Conservation (phyloP, 345 rosid species). For the Fremontodendron californicum region DNA sequence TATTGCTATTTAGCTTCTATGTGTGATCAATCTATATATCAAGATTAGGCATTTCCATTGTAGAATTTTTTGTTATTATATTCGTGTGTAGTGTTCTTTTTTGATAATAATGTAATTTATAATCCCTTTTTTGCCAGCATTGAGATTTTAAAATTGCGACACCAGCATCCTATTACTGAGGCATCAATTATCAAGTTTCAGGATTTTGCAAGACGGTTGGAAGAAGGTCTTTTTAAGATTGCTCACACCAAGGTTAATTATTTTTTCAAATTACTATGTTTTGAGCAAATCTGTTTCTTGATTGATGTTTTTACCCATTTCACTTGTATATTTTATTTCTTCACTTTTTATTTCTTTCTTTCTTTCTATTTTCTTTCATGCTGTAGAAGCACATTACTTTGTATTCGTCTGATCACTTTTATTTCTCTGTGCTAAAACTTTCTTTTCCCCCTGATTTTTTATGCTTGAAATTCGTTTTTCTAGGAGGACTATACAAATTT, state of each 20-base stretch:
- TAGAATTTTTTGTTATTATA: not conserved
- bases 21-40: not conserved
- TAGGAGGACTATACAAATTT: slow-evolving; percentile 83
- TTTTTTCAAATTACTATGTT: not conserved
- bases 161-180: slow-evolving; percentile 37
- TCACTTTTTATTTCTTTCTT: not conserved
- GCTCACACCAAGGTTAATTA: slow-evolving; percentile 62
- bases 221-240: slow-evolving; percentile 69
- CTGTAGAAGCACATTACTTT: not conserved
- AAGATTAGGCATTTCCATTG: not conserved
- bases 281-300: not conserved
- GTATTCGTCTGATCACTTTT: not conserved
- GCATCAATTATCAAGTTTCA: slow-evolving; percentile 38
- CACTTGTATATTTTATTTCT: not conserved
- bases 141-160: slow-evolving; percentile 46
- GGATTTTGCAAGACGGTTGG: slow-evolving; percentile 77
- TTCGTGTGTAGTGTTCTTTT: not conserved
- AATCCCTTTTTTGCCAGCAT: slow-evolving; percentile 37
- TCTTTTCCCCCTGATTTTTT: slow-evolving; percentile 1
- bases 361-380: not conserved
- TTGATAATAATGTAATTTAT: slow-evolving; percentile 8
- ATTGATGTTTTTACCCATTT: not conserved
- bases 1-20: not conserved
- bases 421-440: not conserved
- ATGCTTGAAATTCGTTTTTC: slow-evolving; percentile 20